Conservation (phyloP, 2,329 filamentous ascomycete genomes). For the Coleophoma eucalyptorum region DNA sequence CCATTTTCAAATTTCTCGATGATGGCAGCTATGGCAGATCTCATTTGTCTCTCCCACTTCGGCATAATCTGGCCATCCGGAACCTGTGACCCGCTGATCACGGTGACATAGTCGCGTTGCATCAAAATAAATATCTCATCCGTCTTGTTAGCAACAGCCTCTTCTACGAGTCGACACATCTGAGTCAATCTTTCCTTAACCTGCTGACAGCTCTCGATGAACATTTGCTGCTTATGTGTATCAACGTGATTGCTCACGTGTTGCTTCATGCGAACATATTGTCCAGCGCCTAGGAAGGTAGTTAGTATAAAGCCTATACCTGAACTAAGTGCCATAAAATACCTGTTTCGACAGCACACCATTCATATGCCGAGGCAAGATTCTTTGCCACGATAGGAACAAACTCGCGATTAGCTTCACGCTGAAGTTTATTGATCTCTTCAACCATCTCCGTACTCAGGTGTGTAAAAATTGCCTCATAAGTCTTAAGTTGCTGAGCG, state of each 20-base stretch:
- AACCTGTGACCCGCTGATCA: slow-evolving; percentile 20
- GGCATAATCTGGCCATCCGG: slow-evolving; percentile 21
- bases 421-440: slow-evolving; percentile 40
- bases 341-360: slow-evolving; percentile 40
- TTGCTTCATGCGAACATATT: slow-evolving; percentile 47
- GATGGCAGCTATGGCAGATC: slow-evolving; percentile 6
- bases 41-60: slow-evolving; percentile 21
- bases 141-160: slow-evolving; percentile 19
- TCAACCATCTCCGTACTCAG: slow-evolving; percentile 28
- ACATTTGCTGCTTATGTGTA: slow-evolving; percentile 40
- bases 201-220: slow-evolving; percentile 35
- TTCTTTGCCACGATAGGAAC: slow-evolving; percentile 38
- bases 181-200: slow-evolving; percentile 35
- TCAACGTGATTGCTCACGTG: slow-evolving; percentile 43
- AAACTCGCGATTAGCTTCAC: slow-evolving; percentile 50
- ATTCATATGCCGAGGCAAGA: slow-evolving; percentile 43
- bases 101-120: slow-evolving; percentile 27
- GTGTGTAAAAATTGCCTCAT: slow-evolving; percentile 35
- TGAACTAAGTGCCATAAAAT: slow-evolving; percentile 3
- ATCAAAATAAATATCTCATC: slow-evolving; percentile 27
- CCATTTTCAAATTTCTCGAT: background rate
- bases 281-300: slow-evolving; percentile 31
- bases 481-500: slow-evolving; percentile 35
- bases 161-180: slow-evolving; percentile 28
- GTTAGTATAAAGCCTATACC: background rate